Percentiles rank a stretch among this genome's conserved stretches.
Conservation (phyloP, 73 alveolate genomes). For the Paramecium bursaria region DNA sequence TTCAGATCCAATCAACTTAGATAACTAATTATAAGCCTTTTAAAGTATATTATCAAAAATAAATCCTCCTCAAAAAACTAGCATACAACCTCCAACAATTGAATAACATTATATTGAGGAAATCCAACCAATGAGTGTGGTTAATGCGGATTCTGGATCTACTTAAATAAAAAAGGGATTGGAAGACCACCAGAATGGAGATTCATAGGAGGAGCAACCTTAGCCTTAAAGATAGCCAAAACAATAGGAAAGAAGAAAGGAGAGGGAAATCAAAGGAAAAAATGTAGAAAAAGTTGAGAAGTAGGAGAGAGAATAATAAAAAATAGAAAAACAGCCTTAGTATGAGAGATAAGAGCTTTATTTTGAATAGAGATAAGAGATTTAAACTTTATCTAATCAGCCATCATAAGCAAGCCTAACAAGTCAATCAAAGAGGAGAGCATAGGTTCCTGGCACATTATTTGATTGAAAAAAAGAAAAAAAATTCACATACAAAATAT, state of each 20-base stretch:
- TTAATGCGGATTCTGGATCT: conserved; percentile 58
- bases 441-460: conserved; percentile 48
- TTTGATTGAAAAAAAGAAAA: conserved; percentile 33
- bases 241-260: not conserved
- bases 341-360: no score
- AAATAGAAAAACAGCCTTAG: no score
- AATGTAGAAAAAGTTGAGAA: not conserved
- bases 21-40: conserved; percentile 1
- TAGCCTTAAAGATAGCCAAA: not conserved
- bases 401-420: not conserved
- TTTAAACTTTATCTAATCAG: no score
- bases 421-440: conserved; percentile 34
- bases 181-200: not conserved
- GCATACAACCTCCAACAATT: not conserved
- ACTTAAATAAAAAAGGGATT: conserved; percentile 20
- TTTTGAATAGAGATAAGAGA: no score
- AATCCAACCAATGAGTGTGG: not conserved
- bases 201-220: conserved; percentile 1
- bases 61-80: conserved; percentile 7
- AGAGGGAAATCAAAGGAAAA: not conserved
- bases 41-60: conserved; percentile 12
- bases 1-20: not conserved
- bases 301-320: not conserved
- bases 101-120: not conserved
- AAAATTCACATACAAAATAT: no score